Evolutionary conservation across 108 stramenopile species (phyloP), one percentile per base, ranked within the genome.

Genomic region (Pelagomonas calceolata): DNA sequence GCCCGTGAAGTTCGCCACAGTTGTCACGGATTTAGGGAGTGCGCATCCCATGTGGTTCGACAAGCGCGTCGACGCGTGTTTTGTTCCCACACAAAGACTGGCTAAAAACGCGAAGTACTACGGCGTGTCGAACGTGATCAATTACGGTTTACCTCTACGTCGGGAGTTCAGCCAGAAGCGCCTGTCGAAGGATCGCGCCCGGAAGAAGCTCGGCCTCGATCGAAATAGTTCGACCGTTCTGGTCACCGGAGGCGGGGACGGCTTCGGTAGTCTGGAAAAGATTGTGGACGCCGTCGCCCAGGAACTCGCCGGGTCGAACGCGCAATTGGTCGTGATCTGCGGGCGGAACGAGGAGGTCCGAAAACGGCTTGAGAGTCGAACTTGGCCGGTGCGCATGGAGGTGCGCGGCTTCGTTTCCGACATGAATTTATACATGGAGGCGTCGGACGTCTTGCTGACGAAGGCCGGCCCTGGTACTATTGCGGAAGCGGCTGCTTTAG

Each of bases 401-500:
- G 86, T 84, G 9, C 79, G 93, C 44, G 94, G 94, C n/a, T 97
- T 95, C 76, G 89, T 97, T 7, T 82, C 82, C 26, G 92, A 93
- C 44, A 94, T 95, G 89, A 90, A 95, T 14, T 93, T 91, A 68
- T 97, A 90, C 72, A 97, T 97, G 96, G 94, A 90, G 0, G 96
- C 94, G 7, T 85, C 92, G 9, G 94, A 95, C 78, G 81, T 92
- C 14, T 77, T 97, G 67, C 84, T 97, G 4, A 90, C 89, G 44
- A 96, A 96, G 71, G 96, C 96, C 15, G 96, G 94, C 15, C 96
- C 96, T n/a, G 96, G 96, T 32, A 97, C 94, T 14, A 97, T 97
- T 63, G 96, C 96, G 26, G 96, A 97, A 79, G 94, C 96, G 30
- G 91, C 91, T 7, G 78, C 90, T 21, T 76, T 94, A 32, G 93